Base-by-base conservation (phyloP, 306 rosid genomes). In the Senna siamea region DNA sequence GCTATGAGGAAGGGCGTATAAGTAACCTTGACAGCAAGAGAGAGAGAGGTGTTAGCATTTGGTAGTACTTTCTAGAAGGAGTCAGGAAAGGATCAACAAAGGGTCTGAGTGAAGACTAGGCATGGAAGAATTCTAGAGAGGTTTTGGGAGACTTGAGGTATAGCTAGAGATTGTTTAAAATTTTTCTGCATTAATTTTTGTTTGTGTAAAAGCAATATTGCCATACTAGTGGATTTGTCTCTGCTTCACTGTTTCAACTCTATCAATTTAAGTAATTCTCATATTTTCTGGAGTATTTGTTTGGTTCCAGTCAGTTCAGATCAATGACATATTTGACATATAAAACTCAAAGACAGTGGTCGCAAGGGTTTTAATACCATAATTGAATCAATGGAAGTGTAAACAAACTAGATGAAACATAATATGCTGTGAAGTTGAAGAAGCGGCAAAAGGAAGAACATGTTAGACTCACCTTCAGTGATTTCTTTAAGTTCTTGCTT, bases 401-500 rank as follows among this genome's bases (percentile, higher is more conserved):
- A 56, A 34, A 59, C 47, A 70, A 10, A 72, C 0, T 2, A 56
- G 41, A 77, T 5, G 54, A 9, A 81, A 76, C 65, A 3, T 5
- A 26, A 56, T 13, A 30, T 12, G 13, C 12, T 1, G 48, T 46
- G 5, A 12, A 12, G 51, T 46, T 46, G 28, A 44, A 75, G 70
- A 43, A 30, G 38, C 13, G 5, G 23, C 40, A 47, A 68, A 23
- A n/a, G 40, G 35, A 23, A 17, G 14, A 47, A 38, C n/a, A 28
- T 38, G 65, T 11, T 38, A 26, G 47, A 60, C 48, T 30, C 76
- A 93, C 98, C 97, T 89, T 91, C 34, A 89, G 78, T 52, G 97
- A 89, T 79, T 91, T 94, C 81, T 89, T 94, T 18, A 74, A 55
- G 59, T 78, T 89, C 79, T 89, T 94, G 86, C 20, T 94, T 82